These are phyloP conservation scores for Microthlaspi erraticum DNA, from an alignment of 345 rosid species.

Conservation along the genomic window DNA sequence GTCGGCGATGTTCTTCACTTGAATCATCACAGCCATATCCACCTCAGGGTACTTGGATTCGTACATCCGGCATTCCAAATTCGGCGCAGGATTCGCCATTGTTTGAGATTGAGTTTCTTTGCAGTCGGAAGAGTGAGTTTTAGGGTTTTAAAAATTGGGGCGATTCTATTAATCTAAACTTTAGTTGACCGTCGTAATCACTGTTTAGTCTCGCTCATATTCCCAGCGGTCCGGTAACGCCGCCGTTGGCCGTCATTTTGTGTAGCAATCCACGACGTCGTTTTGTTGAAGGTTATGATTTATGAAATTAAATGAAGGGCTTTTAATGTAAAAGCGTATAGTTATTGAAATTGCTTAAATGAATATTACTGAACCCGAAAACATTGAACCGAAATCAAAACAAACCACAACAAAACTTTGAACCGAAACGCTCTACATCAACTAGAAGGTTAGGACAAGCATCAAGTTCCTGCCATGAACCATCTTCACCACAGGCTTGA, in stretches of 20 bases:
- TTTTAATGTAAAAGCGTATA: too few species aligned
- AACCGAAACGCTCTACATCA: constrained; percentile 36
- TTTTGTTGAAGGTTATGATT: too few species aligned
- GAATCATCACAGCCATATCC: constrained; percentile 99
- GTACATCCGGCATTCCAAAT: constrained; percentile 97
- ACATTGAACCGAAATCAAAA: constrained; percentile 8
- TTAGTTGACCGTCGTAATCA: background rate
- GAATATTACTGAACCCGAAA: too few species aligned
- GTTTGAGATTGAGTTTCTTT: constrained; percentile 25
- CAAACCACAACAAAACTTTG: constrained; percentile 41
- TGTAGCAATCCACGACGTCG: background rate
- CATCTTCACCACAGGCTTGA: constrained; percentile 59
- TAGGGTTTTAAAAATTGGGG: constrained; percentile 32
- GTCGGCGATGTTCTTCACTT: constrained; percentile 94
- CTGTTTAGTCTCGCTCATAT: background rate
- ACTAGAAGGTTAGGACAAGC: constrained; percentile 59
- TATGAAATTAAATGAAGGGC: too few species aligned
- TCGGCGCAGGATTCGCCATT: constrained; percentile 70
- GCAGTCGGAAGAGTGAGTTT: constrained; percentile 14
- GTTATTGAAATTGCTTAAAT: too few species aligned
- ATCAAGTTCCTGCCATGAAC: constrained; percentile 57
- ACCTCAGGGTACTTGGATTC: constrained; percentile 92
- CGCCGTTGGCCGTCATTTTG: background rate
- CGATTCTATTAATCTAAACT: background rate
- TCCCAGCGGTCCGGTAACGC: background rate